Conservation (phyloP, 805 yeast species). For the Saccharomycopsis oosterbeekiorum region DNA sequence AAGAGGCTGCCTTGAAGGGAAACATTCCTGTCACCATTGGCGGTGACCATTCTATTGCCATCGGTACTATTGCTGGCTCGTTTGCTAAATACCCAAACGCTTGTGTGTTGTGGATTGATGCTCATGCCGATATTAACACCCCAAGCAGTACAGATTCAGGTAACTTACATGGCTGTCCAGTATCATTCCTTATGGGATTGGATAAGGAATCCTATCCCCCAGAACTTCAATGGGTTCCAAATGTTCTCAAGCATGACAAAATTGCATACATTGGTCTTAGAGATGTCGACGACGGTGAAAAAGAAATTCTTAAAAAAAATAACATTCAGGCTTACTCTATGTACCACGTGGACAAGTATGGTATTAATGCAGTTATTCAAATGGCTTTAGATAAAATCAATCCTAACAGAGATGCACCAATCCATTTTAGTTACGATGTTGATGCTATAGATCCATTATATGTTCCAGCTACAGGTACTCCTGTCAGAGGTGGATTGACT, state of each 20-base stretch:
- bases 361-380: constrained; percentile 82
- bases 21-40: constrained; percentile 78
- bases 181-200: constrained; percentile 80
- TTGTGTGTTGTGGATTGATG: constrained; percentile 92
- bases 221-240: constrained; percentile 73
- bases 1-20: constrained; percentile 35
- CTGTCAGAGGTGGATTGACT: constrained; percentile 93
- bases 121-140: constrained; percentile 95
- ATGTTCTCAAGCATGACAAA: constrained; percentile 51
- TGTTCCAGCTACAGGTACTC: constrained; percentile 97
- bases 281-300: constrained; percentile 86
- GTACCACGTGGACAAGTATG: constrained; percentile 93
- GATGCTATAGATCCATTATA: constrained; percentile 92
- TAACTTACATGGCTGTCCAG: constrained; percentile 94
- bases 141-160: constrained; percentile 77
- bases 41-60: constrained; percentile 95
- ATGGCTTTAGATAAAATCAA: constrained; percentile 78
- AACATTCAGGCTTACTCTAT: constrained; percentile 81
- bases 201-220: constrained; percentile 59
- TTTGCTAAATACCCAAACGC: constrained; percentile 74
- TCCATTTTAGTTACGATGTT: constrained; percentile 89
- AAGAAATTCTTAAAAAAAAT: constrained; percentile 55
- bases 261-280: constrained; percentile 91
- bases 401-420: constrained; percentile 62
- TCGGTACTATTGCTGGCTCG: constrained; percentile 84